A percentile compares a stretch with the other conserved stretches of the same genome.
These are phyloP conservation scores for Fabrea salina DNA, from an alignment of 169 alveolate species.

Conservation along the genomic window DNA sequence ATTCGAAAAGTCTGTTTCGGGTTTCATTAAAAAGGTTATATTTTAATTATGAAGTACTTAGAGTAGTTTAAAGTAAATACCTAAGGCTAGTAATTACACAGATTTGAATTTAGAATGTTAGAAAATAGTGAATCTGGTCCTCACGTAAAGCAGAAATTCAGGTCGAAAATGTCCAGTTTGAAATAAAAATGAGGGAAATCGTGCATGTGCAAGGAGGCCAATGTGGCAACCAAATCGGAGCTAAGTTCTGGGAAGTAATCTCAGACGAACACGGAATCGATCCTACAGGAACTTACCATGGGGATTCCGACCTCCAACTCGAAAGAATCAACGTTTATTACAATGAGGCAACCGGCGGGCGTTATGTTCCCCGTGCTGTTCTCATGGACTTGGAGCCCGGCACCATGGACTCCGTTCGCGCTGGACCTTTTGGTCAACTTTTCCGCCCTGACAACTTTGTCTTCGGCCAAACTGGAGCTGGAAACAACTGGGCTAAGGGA, in stretches of 20 bases:
- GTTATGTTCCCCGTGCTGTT: constrained; percentile 98
- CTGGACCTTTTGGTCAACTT: constrained; percentile 97
- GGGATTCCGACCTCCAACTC: constrained; percentile 84
- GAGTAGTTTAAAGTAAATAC: too few relatives aligned
- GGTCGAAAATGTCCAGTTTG: too few relatives aligned
- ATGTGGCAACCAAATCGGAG: constrained; percentile 99
- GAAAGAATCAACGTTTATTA: constrained; percentile 88
- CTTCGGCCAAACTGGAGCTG: constrained; percentile 99
- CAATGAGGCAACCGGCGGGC: constrained; percentile 98
- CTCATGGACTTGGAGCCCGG: constrained; percentile 99
- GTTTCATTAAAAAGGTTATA: too few relatives aligned
- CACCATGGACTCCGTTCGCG: constrained; percentile 98
- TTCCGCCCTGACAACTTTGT: constrained; percentile 98
- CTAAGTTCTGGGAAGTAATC: constrained; percentile 99
- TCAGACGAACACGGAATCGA: constrained; percentile 99
- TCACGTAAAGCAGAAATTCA: too few relatives aligned
- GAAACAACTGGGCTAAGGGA: constrained; percentile 99
- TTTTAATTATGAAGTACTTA: too few relatives aligned
- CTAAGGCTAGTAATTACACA: too few relatives aligned
- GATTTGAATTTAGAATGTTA: too few relatives aligned
- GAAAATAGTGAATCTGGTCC: too few relatives aligned
- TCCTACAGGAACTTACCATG: constrained; percentile 88
- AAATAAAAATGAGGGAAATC: constrained; percentile 95
- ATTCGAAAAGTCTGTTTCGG: too few relatives aligned
- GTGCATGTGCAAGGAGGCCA: constrained; percentile 99